Conservation (phyloP, 176 grass and related monocot species). For the Poa annua region DNA sequence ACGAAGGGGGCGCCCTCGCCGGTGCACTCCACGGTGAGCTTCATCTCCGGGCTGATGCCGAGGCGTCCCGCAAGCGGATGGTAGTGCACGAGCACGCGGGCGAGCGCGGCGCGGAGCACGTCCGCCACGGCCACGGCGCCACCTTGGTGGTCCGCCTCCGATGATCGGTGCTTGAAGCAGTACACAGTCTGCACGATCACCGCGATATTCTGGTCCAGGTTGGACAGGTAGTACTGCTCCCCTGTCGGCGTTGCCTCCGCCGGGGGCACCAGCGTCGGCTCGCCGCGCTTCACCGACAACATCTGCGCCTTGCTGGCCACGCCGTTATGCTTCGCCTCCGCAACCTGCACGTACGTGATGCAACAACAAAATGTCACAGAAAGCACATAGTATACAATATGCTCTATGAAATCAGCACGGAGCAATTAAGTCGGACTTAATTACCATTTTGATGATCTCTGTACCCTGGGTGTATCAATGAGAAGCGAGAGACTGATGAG, state of each 20-base stretch:
- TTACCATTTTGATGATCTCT: too few species aligned
- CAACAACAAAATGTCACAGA: not conserved
- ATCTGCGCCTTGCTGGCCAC: slow-evolving; percentile 6
- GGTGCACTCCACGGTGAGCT: slow-evolving; percentile 83
- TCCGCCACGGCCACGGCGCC: not conserved
- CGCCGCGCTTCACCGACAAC: slow-evolving; percentile 55
- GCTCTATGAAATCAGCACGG: too few species aligned
- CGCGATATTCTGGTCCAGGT: slow-evolving; percentile 97
- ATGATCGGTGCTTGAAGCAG: slow-evolving; percentile 59
- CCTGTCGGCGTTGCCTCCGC: slow-evolving; percentile 63
- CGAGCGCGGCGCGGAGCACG: slow-evolving; percentile 63
- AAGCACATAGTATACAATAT: not conserved
- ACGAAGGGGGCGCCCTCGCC: slow-evolving; percentile 77
- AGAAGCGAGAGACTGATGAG: not conserved
- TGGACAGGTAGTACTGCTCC: slow-evolving; percentile 86
- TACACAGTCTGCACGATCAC: slow-evolving; percentile 87
- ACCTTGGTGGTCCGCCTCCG: slow-evolving; percentile 18
- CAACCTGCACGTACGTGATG: slow-evolving; percentile 38
- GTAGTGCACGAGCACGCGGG: slow-evolving; percentile 80
- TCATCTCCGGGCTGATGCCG: slow-evolving; percentile 74
- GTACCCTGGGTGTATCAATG: not conserved
- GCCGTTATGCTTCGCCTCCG: slow-evolving; percentile 51
- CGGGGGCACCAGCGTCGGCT: slow-evolving; percentile 60
- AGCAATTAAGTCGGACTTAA: too few species aligned
- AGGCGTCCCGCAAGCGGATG: slow-evolving; percentile 87